Base-by-base conservation (phyloP, 148 eudicot species). In the Mesembryanthemum crystallinum region DNA sequence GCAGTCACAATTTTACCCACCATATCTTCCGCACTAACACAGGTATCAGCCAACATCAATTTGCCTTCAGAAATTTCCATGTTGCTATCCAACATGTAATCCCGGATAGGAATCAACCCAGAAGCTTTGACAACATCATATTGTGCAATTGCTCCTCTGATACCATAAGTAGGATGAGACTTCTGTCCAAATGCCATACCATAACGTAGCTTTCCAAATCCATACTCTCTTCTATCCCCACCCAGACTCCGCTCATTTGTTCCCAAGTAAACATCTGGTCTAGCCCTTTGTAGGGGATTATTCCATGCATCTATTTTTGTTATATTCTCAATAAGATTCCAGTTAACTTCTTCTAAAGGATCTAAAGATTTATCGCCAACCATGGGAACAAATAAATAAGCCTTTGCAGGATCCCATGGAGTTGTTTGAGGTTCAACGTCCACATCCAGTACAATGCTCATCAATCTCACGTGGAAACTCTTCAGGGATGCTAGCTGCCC, bases 381-480 rank as follows among this genome's bases (percentile, higher is more conserved):
- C 85, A 86, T 72, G 37, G 98, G 97, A 73, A 88, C 92, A 85
- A 95, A 95, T 69, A 95, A 71, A 83, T 95, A 95, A 68, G 98
- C 98, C 89, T 95, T 95, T 69, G 94, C 87, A 81, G 96, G 85
- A 89, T 95, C 97, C 98, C 98, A 95, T 63, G 97, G 98, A 78
- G 98, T 95, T 51, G 96, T 95, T 74, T 92, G 87, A 78, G 97
- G 98, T 78, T 90, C 97, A 80, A 92, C 98, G 85, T 95, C 94
- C 78, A 92, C 92, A 75, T 95, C 98, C 73, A 95, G 84, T 67
- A 95, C 97, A 74, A 95, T 89, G 83, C 98, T 92, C 98, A 95
- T 95, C 77, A 95, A 82, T 82, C 98, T 89, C 67, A 95, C 98
- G 78, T 95, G 98, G 80, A 95, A 95, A 81, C 96, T 92, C 88